Percentiles rank a stretch among this genome's conserved stretches.
phyloP scores from a whole-genome alignment of 352 stramenopile genomes.

The Pythium periplocum region DNA sequence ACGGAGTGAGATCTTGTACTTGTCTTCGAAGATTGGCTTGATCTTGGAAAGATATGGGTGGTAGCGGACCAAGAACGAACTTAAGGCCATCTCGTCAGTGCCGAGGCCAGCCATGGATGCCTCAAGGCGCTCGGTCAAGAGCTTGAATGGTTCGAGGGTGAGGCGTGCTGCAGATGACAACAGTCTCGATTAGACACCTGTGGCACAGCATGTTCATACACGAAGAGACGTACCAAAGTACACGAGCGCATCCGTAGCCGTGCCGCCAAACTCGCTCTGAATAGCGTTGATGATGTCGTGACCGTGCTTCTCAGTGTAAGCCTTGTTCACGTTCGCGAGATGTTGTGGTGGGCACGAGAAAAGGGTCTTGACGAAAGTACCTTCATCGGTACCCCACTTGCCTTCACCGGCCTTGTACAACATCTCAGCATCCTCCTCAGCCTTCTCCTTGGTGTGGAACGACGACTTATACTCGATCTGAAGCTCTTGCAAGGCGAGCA shows the following conservation, averaged over 20 bases:
- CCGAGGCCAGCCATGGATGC: conserved; percentile 60
- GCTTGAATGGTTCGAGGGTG: conserved; percentile 47
- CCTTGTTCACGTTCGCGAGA: conserved; percentile 60
- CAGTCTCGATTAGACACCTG: not conserved
- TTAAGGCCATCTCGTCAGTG: conserved; percentile 64
- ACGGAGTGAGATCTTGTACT: conserved; percentile 54
- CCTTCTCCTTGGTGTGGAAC: conserved; percentile 61
- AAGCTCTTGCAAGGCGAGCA: conserved; percentile 51
- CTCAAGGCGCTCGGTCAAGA: conserved; percentile 60
- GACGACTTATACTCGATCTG: conserved; percentile 47
- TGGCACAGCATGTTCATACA: not conserved
- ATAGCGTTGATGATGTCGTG: conserved; percentile 75
- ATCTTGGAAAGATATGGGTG: conserved; percentile 53
- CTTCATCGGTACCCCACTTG: conserved; percentile 67
- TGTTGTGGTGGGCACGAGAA: conserved; percentile 52
- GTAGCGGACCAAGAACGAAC: conserved; percentile 62
- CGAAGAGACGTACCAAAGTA: conserved; percentile 26
- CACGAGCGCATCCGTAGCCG: conserved; percentile 65
- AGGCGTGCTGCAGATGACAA: conserved; percentile 23
- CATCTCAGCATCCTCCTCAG: conserved; percentile 49
- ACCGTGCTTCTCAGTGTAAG: conserved; percentile 75
- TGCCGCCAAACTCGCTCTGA: conserved; percentile 78
- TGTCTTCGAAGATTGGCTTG: conserved; percentile 42
- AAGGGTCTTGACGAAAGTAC: conserved; percentile 59
- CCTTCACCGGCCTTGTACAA: conserved; percentile 80